phyloP scores from a whole-genome alignment of 331 rosid genomes.

The Spiraea crenata region DNA sequence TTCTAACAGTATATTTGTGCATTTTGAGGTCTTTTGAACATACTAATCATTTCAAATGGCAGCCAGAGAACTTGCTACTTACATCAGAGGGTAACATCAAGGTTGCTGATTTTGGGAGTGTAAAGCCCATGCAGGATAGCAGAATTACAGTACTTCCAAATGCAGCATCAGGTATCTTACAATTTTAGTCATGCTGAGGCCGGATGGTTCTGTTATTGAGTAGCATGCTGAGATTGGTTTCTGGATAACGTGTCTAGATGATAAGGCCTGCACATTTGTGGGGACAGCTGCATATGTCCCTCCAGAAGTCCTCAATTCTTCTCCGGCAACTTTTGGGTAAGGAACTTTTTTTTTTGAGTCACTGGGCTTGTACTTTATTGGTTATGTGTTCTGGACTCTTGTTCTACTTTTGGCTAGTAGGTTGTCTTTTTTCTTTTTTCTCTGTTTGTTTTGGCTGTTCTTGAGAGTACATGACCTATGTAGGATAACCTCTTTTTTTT shows the following conservation, averaged over 20 bases:
- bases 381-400: not conserved
- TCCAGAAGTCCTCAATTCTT: slow-evolving; percentile 99
- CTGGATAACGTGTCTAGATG: slow-evolving; percentile 49
- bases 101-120: slow-evolving; percentile 99
- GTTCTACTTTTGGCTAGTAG: slow-evolving; percentile 1
- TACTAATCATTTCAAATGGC: slow-evolving; percentile 39
- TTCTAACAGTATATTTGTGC: slow-evolving; percentile 21
- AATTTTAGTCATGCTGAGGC: slow-evolving; percentile 18
- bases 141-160: slow-evolving; percentile 93
- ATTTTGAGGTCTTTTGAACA: slow-evolving; percentile 23
- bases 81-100: slow-evolving; percentile 88
- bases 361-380: not conserved
- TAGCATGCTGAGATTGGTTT: slow-evolving; percentile 12
- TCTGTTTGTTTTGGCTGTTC: slow-evolving; percentile 18
- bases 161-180: slow-evolving; percentile 81
- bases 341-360: not conserved
- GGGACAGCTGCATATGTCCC: slow-evolving; percentile 99
- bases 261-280: slow-evolving; percentile 98
- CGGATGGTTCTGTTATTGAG: slow-evolving; percentile 21
- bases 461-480: slow-evolving; percentile 4
- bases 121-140: slow-evolving; percentile 96
- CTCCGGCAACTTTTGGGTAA: slow-evolving; percentile 99
- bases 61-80: slow-evolving; percentile 98
- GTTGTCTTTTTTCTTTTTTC: not conserved
- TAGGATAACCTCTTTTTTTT: slow-evolving; percentile 25